Evolutionary conservation across 148 eudicot species (phyloP), one percentile per base, ranked within the genome.

Genomic region (Amaranthus palmeri): DNA sequence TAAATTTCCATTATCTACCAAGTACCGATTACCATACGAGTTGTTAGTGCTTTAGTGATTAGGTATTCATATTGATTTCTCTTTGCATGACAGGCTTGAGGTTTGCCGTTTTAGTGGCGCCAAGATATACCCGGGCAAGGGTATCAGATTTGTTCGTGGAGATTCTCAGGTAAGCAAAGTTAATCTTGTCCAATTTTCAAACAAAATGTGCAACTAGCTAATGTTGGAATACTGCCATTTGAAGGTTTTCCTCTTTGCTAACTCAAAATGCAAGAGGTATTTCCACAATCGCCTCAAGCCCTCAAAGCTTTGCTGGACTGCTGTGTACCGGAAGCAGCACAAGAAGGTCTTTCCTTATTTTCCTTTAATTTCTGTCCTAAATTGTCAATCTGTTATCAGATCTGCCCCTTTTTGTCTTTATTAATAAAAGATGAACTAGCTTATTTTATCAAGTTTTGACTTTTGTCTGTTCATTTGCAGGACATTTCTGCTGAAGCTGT

Each of bases 181-280:
- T 25, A 25, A 8, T 4, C 25, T 9, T 15, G 8, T 14, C 47
- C 64, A 25, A 10, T 6, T 42, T 40, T 58, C 8, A 14, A 6
- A 8, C 8, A 10, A 59, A 56, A 12, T 14, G 44, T 25, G 5
- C 0, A 11, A 25, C 47, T 65, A 0, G 52, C 68, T 59, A 66
- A 44, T 61, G 49, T 4, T 47, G 0, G 46, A n/a, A 18, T 65
- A 10, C 57, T 65, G 36, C 10, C 45, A 45, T 5, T 65, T 65
- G 46, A 14, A 87, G 91, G 91, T 87, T 25, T 87, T 87, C 81
- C 84, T 87, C 46, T 88, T 88, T 45, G 77, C 58, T 4, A 85
- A 87, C 55, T 85, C 88, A 2, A 87, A 87, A 80, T 85, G 91
- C 80, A 85, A 87, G 83, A 85, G 91, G 83, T 87, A 87, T 69